phyloP scores from a whole-genome alignment of 768 basidiomycete genomes.

The Tricholoma furcatifolium region DNA sequence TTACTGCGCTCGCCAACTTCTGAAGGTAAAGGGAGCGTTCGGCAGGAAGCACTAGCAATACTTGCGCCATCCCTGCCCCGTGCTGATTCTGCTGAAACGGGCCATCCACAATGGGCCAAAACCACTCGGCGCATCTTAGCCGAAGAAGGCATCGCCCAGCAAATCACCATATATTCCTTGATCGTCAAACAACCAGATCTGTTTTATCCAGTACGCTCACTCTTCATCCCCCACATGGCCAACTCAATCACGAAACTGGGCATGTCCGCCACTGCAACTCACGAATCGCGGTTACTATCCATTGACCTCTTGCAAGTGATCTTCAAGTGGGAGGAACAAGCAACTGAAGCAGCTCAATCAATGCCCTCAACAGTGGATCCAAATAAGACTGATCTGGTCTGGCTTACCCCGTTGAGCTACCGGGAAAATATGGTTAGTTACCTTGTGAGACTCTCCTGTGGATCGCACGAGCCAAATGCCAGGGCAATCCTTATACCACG shows the following conservation, averaged over 20 bases:
- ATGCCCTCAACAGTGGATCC: slow-evolving; percentile 19
- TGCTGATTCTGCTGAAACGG: slow-evolving; percentile 53
- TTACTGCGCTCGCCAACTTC: slow-evolving; percentile 73
- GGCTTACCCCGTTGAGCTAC: slow-evolving; percentile 77
- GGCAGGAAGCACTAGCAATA: slow-evolving; percentile 82
- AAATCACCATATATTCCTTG: slow-evolving; percentile 85
- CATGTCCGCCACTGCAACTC: slow-evolving; percentile 64
- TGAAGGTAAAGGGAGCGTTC: slow-evolving; percentile 75
- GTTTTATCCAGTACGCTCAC: slow-evolving; percentile 89
- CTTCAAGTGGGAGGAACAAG: slow-evolving; percentile 89
- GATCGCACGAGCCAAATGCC: slow-evolving; percentile 52
- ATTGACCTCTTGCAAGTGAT: slow-evolving; percentile 92
- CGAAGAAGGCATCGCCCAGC: slow-evolving; percentile 80
- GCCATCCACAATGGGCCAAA: slow-evolving; percentile 79
- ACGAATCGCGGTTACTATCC: slow-evolving; percentile 82
- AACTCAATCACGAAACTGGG: slow-evolving; percentile 87
- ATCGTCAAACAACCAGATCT: slow-evolving; percentile 88
- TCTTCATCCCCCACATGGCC: slow-evolving; percentile 93
- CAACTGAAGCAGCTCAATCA: slow-evolving; percentile 27
- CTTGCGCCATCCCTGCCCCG: slow-evolving; percentile 80
- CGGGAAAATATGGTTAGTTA: slow-evolving; percentile 94
- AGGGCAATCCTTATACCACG: slow-evolving; percentile 54
- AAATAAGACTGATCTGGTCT: slow-evolving; percentile 33
- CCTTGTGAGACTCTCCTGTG: slow-evolving; percentile 86
- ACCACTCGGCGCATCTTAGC: slow-evolving; percentile 81